A percentile compares a stretch with the other conserved stretches of the same genome.
phyloP scores from a whole-genome alignment of 148 eudicot species.

The Rhododendron williamsianum region DNA sequence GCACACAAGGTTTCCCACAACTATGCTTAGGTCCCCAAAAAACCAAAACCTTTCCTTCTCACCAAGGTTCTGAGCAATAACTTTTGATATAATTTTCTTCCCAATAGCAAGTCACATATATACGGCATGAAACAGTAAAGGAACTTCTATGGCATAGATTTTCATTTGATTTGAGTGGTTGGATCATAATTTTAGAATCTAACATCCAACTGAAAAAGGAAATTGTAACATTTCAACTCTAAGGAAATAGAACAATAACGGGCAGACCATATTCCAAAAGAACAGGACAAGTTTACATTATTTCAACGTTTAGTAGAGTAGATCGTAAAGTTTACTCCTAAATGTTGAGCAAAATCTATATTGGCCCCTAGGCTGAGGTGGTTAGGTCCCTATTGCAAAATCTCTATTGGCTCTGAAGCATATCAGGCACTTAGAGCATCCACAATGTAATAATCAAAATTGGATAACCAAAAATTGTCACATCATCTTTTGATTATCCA shows the following conservation, averaged over 20 bases:
- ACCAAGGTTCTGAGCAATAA: not conserved
- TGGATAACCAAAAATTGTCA: too few relatives aligned
- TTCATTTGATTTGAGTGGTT: not conserved
- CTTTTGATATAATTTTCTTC: not conserved
- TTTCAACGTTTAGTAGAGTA: not conserved
- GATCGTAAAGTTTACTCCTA: not conserved
- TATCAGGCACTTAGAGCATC: not conserved
- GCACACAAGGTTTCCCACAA: slow-evolving; percentile 7
- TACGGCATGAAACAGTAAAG: not conserved
- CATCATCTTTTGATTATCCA: too few relatives aligned
- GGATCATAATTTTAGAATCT: not conserved
- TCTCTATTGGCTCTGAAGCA: not conserved
- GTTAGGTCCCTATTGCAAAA: not conserved
- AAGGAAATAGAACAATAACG: not conserved
- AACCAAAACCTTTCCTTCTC: slow-evolving; percentile 2
- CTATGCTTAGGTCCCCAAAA: not conserved
- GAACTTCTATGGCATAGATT: not conserved
- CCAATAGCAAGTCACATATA: not conserved
- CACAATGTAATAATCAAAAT: too few relatives aligned
- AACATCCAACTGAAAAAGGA: not conserved
- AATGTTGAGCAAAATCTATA: not conserved
- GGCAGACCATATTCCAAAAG: not conserved
- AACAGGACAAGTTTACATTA: not conserved
- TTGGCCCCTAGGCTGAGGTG: not conserved
- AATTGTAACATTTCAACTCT: not conserved